Base-by-base conservation (phyloP, 371 early-diverging fungal genomes). In the Mortierella sp. region DNA sequence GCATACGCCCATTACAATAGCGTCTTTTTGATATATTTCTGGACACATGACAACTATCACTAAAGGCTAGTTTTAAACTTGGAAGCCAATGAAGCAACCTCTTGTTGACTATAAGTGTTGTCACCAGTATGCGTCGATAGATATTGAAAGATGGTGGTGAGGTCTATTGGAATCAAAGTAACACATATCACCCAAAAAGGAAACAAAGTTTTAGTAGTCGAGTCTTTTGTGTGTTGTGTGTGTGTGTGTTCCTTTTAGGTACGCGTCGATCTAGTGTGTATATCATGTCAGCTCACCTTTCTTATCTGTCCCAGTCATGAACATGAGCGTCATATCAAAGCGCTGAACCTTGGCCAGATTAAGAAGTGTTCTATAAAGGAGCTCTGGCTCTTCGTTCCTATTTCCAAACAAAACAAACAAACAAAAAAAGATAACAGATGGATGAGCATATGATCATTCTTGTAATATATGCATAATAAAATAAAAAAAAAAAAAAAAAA, bases 281-380 rank as follows among this genome's bases (percentile, higher is more conserved):
- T 15, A 53, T 26, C 26, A 28, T 16, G 11, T 23, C 45, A 14
- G 14, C 57, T 51, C 83, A 89, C 92, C 89, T 82, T 83, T 72
- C 72, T 84, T 85, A 21, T 91, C 89, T 7, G 77, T 72, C 43
- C 77, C 80, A 18, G 81, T 80, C 66, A 91, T 66, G 66, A 93
- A 92, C 91, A 90, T 90, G 60, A 88, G 70, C 29, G 86, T 75
- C 91, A 92, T 91, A 30, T 87, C 84, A 60, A 93, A 85, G 23
- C 94, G 83, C 23, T 85, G 85, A 9, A 93, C 87, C 57, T 81
- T 73, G 28, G 84, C 74, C 25, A 93, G 77, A 11, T 82, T 83
- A 14, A 80, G 47, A 19, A 93, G 63, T 12, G 83, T 83, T 23
- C 76, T 67, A 30, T 75, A 84, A 4, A 87, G 82, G 6, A 75